Evolutionary conservation across 345 rosid species (phyloP), one percentile per base, ranked within the genome.

Genomic region (Nasturtium officinale): DNA sequence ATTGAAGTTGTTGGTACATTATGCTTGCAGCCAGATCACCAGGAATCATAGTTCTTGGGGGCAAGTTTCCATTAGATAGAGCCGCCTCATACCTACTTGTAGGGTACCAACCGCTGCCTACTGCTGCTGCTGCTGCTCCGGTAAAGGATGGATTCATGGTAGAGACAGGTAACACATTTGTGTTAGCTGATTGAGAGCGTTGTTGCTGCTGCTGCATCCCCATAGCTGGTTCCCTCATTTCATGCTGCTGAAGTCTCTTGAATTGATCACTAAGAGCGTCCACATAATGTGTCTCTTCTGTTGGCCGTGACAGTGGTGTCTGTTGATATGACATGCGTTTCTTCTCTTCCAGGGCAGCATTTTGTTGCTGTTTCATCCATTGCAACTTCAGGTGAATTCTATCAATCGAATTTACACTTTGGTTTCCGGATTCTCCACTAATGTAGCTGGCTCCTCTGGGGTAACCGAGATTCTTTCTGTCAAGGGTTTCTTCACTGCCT

Each of bases 381-480:
- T 89, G 87, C 80, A 84, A 16, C 76, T 88, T 83, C 11, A 80
- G 81, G 33, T 83, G 87, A 61, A 77, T 75, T 82, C 79, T 87
- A 74, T 86, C 90, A 79, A 83, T 62, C 38, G 87, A 76, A 74
- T 79, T 89, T 46, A 54, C 59, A 78, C 66, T 82, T 80, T 83
- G 85, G 50, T 52, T 73, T 59, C 59, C 81, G 4, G 86, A 38
- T 70, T 82, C 90, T 72, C 67, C 83, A 50, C 46, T 72, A 29
- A 0, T 17, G 28, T 77, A 65, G 63, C 66, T 83, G 48, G 83
- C 45, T 52, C 80, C 71, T 79, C 80, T 87, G 5, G 85, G 56
- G 78, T 84, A 88, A 73, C 90, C 83, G 15, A 85, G 74, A 78
- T 85, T 89, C 74, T 78, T 86, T 32, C 85, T 91, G 42, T 90